phyloP scores from a whole-genome alignment of 352 stramenopile genomes.

The Phytopythium sindhum region DNA sequence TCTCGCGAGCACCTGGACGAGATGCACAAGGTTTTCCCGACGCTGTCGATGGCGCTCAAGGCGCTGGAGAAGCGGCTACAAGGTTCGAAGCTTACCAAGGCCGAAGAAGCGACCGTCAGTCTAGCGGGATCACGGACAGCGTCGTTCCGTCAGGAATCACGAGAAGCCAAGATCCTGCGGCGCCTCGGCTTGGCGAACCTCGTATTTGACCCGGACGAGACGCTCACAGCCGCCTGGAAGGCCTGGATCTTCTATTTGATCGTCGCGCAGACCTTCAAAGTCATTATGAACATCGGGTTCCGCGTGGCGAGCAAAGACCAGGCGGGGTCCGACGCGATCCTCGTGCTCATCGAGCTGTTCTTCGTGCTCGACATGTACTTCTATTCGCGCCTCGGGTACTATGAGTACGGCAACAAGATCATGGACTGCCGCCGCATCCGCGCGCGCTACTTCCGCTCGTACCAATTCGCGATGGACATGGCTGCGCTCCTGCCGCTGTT shows the following conservation, averaged over 20 bases:
- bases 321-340: constrained; percentile 14
- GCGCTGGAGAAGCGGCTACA: constrained; percentile 50
- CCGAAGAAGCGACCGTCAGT: constrained; percentile 11
- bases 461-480: constrained; percentile 24
- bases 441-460: constrained; percentile 37
- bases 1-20: constrained; percentile 45
- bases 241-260: constrained; percentile 24
- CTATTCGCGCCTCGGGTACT: constrained; percentile 44
- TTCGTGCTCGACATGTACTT: constrained; percentile 53
- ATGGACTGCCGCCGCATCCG: constrained; percentile 43
- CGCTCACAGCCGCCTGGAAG: constrained; percentile 25
- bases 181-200: constrained; percentile 28
- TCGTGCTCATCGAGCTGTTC: constrained; percentile 36
- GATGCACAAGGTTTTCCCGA: constrained; percentile 62
- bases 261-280: constrained; percentile 29
- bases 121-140: neutral
- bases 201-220: constrained; percentile 39
- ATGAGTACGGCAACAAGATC: constrained; percentile 68
- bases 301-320: constrained; percentile 8
- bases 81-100: constrained; percentile 38
- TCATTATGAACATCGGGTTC: constrained; percentile 33
- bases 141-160: constrained; percentile 12
- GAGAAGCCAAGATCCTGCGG: constrained; percentile 26
- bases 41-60: constrained; percentile 59
- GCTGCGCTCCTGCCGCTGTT: constrained; percentile 44